Conservation (phyloP, 345 rosid species). For the Eucalyptus rudis region DNA sequence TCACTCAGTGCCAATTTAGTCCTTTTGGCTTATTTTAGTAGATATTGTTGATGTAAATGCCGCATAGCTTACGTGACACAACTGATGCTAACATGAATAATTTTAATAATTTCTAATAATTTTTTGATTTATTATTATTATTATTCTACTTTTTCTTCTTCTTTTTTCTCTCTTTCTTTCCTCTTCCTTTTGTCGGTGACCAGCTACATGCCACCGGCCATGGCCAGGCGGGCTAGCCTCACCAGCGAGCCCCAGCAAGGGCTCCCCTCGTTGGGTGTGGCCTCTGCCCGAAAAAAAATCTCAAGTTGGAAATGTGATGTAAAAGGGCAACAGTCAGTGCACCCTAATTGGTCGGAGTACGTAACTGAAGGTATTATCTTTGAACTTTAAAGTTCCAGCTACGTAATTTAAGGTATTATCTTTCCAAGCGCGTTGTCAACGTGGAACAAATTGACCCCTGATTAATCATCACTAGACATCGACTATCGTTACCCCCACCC, state of each 20-base stretch:
- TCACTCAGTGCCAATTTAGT: too few species aligned
- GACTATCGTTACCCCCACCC: too few species aligned
- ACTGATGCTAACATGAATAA: fast-evolving
- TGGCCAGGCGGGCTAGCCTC: too few species aligned
- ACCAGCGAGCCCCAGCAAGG: too few species aligned
- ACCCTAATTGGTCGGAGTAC: background rate
- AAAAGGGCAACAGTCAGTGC: background rate
- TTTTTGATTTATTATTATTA: too few species aligned
- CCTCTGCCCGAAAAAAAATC: background rate
- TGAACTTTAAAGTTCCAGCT: background rate
- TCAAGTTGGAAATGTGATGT: background rate
- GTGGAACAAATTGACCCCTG: background rate
- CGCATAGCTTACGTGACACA: fast-evolving
- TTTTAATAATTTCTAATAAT: too few species aligned
- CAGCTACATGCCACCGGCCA: too few species aligned
- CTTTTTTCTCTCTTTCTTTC: too few species aligned
- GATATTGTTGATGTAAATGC: too few species aligned
- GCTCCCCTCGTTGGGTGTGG: too few species aligned
- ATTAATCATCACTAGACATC: background rate
- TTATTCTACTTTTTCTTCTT: too few species aligned
- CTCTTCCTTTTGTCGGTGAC: too few species aligned
- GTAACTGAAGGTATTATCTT: background rate
- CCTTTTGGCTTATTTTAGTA: fast-evolving
- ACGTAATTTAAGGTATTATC: background rate
- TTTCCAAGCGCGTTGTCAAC: background rate